phyloP scores from a whole-genome alignment of 495 filamentous ascomycete species.

The Daldinia bambusicola region DNA sequence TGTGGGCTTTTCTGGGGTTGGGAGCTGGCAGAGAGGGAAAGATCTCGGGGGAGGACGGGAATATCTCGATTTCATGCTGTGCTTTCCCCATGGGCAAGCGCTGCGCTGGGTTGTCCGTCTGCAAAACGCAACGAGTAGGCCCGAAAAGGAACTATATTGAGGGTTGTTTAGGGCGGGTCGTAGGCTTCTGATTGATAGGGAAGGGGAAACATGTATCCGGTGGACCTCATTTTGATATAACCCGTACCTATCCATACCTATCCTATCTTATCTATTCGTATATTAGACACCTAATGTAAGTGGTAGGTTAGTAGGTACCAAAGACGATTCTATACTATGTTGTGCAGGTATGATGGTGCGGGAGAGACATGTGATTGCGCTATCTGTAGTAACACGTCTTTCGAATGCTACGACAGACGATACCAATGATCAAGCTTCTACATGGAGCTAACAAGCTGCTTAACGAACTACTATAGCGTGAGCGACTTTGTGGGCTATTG shows the following conservation, averaged over 20 bases:
- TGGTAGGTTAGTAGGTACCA: neutral
- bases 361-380: constrained; percentile 31
- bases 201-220: constrained; percentile 14
- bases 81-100: constrained; percentile 34
- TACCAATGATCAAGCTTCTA: constrained; percentile 18
- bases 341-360: constrained; percentile 22
- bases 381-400: constrained; percentile 15
- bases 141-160: constrained; percentile 32
- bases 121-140: constrained; percentile 26
- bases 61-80: constrained; percentile 14
- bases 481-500: constrained; percentile 15
- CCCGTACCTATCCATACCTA: neutral
- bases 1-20: neutral
- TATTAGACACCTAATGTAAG: neutral
- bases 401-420: constrained; percentile 7
- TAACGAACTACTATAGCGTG: constrained; percentile 22
- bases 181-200: constrained; percentile 30
- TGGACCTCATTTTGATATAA: constrained; percentile 8
- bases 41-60: constrained; percentile 18
- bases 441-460: constrained; percentile 7
- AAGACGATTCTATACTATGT: constrained; percentile 11
- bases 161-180: constrained; percentile 2
- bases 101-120: neutral
- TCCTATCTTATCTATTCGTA: constrained; percentile 4
- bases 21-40: neutral